phyloP scores from a whole-genome alignment of 192 early-diverging fungal species.

The Phycomyces blakesleeanus region DNA sequence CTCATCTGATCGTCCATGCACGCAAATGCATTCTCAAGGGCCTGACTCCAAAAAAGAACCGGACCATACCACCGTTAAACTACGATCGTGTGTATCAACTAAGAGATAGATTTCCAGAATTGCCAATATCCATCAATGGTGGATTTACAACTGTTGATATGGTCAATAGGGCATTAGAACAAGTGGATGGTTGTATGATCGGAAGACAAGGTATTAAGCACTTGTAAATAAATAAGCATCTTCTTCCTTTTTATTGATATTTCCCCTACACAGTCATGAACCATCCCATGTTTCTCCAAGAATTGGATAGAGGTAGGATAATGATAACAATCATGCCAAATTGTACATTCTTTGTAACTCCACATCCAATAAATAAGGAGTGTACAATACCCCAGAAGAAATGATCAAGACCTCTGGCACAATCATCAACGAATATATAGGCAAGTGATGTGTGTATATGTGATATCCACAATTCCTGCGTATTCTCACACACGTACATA shows the following conservation, averaged over 20 bases:
- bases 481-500: neutral
- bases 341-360: neutral
- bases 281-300: conserved; percentile 61
- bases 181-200: conserved; percentile 67
- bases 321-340: neutral
- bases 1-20: conserved; percentile 65
- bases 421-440: conserved; percentile 39
- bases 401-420: conserved; percentile 26
- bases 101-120: conserved; percentile 49
- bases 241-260: neutral
- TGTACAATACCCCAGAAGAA: neutral
- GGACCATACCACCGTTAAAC: conserved; percentile 60
- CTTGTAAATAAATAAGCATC: neutral
- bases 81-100: conserved; percentile 55
- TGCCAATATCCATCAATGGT: conserved; percentile 62
- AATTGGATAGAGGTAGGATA: conserved; percentile 47
- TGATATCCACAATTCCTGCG: neutral
- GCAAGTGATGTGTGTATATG: conserved; percentile 20
- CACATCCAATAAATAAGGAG: neutral
- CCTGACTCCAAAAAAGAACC: conserved; percentile 65
- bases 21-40: conserved; percentile 66
- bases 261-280: conserved; percentile 46
- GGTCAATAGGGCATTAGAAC: conserved; percentile 41
- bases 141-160: conserved; percentile 53
- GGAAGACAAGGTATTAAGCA: conserved; percentile 52